phyloP scores from a whole-genome alignment of 495 filamentous ascomycete genomes.

The Penicillium argentinense region DNA sequence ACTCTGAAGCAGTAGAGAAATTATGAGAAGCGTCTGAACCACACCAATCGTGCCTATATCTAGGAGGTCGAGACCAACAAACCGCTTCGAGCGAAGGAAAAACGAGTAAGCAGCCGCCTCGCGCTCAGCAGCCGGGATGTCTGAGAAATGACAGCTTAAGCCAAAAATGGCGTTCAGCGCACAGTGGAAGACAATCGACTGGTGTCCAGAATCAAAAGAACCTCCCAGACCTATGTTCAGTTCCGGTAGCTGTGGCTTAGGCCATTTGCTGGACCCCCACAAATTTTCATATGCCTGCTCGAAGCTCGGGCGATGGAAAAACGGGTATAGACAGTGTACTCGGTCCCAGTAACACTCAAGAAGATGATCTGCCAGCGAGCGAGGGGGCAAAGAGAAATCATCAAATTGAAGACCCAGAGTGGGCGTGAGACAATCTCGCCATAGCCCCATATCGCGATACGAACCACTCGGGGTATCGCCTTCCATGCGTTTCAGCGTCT shows the following conservation, averaged over 20 bases:
- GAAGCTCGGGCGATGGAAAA: slow-evolving; percentile 47
- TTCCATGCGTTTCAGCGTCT: slow-evolving; percentile 12
- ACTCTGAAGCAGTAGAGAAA: slow-evolving; percentile 45
- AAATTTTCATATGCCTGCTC: slow-evolving; percentile 42
- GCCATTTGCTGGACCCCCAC: slow-evolving; percentile 32
- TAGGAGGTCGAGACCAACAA: slow-evolving; percentile 45
- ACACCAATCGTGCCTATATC: slow-evolving; percentile 44
- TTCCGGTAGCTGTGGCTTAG: slow-evolving; percentile 17
- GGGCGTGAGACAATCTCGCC: slow-evolving; percentile 16
- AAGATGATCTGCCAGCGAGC: slow-evolving; percentile 45
- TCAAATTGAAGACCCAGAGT: slow-evolving; percentile 23
- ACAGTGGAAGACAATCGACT: slow-evolving; percentile 44
- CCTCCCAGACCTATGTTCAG: slow-evolving; percentile 42
- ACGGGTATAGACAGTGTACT: slow-evolving; percentile 44
- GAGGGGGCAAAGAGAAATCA: slow-evolving; percentile 39
- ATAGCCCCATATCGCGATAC: slow-evolving; percentile 17
- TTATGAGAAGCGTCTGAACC: slow-evolving; percentile 46
- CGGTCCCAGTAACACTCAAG: slow-evolving; percentile 41
- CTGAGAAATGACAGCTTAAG: slow-evolving; percentile 44
- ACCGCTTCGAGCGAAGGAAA: slow-evolving; percentile 44
- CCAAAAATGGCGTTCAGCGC: slow-evolving; percentile 49
- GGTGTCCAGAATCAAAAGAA: slow-evolving; percentile 34
- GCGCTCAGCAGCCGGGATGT: slow-evolving; percentile 36
- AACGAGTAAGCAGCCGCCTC: slow-evolving; percentile 39
- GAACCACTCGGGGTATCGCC: slow-evolving; percentile 1